Evolutionary conservation across 768 basidiomycete genomes (phyloP).

Genomic region (Lactarius indigo): DNA sequence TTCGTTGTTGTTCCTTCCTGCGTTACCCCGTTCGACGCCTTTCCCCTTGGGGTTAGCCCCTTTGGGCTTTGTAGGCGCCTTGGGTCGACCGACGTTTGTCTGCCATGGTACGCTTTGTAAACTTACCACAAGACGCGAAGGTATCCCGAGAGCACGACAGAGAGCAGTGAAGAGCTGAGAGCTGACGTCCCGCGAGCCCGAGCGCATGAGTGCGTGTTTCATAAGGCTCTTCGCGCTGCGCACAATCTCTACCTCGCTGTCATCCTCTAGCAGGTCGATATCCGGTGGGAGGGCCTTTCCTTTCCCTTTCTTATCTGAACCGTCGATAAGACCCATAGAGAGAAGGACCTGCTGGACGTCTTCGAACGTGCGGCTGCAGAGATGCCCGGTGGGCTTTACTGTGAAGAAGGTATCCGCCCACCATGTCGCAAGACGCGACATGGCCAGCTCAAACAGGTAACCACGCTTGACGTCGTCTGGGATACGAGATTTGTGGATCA

Average conservation of each 20-base stretch:
- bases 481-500: conserved; percentile 75
- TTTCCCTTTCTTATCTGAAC: conserved; percentile 26
- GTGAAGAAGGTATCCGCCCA: conserved; percentile 76
- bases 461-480: conserved; percentile 82
- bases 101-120: conserved; percentile 94
- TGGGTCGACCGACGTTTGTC: conserved; percentile 56
- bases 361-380: conserved; percentile 74
- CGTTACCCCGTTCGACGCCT: conserved; percentile 31
- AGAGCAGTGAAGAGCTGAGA: conserved; percentile 90
- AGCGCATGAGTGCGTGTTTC: conserved; percentile 83
- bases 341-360: conserved; percentile 48
- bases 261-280: conserved; percentile 34
- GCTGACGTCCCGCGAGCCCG: conserved; percentile 80
- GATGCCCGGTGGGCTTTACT: conserved; percentile 57
- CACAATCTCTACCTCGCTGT: conserved; percentile 57
- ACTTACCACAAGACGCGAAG: conserved; percentile 83
- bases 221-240: conserved; percentile 81
- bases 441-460: conserved; percentile 80
- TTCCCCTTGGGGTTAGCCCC: conserved; percentile 38
- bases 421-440: conserved; percentile 75
- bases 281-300: not conserved
- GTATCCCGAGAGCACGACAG: conserved; percentile 81
- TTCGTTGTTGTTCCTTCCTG: conserved; percentile 35
- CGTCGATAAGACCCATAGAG: conserved; percentile 9
- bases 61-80: conserved; percentile 40